These are phyloP conservation scores for Pythium vanterpoolii DNA, from an alignment of 352 stramenopile genomes.

Conservation along the genomic window DNA sequence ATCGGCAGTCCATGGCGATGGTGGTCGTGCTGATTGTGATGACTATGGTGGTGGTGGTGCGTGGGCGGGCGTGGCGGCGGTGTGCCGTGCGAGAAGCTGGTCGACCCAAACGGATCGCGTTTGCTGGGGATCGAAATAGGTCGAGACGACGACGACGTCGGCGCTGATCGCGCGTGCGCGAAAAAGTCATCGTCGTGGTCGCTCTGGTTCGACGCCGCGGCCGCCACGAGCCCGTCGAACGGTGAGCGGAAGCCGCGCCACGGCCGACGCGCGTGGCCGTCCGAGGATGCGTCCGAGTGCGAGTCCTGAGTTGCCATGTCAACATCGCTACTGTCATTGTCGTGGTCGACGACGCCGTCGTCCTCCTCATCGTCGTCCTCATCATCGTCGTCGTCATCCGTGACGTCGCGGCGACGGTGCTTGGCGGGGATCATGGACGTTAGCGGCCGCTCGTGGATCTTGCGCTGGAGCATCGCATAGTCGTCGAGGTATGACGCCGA, in stretches of 20 bases:
- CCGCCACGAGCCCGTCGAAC: slow-evolving; percentile 68
- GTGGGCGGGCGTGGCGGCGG: neutral
- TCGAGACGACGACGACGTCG: slow-evolving; percentile 29
- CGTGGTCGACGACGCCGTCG: slow-evolving; percentile 32
- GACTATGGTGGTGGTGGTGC: neutral
- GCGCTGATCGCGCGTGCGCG: slow-evolving; percentile 12
- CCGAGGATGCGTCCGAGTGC: slow-evolving; percentile 17
- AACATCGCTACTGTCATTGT: slow-evolving; percentile 28
- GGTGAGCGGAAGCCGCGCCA: slow-evolving; percentile 54
- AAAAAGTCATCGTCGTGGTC: slow-evolving; percentile 35
- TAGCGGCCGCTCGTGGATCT: slow-evolving; percentile 59
- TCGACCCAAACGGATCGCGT: neutral
- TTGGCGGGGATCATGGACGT: slow-evolving; percentile 68
- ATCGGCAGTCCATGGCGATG: slow-evolving; percentile 20
- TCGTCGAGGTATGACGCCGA: slow-evolving; percentile 43
- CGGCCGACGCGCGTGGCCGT: slow-evolving; percentile 8
- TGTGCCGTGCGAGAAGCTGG: slow-evolving; percentile 2
- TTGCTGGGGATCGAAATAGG: slow-evolving; percentile 63
- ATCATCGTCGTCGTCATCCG: slow-evolving; percentile 44
- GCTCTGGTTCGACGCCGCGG: slow-evolving; percentile 45
- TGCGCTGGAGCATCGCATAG: slow-evolving; percentile 45
- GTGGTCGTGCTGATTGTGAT: slow-evolving; percentile 10
- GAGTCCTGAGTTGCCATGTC: slow-evolving; percentile 23
- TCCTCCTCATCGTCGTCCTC: slow-evolving; percentile 46
- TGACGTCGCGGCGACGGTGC: slow-evolving; percentile 22